These are phyloP conservation scores for Xylaria sp. DNA, from an alignment of 2,329 filamentous ascomycete species.

Conservation along the genomic window DNA sequence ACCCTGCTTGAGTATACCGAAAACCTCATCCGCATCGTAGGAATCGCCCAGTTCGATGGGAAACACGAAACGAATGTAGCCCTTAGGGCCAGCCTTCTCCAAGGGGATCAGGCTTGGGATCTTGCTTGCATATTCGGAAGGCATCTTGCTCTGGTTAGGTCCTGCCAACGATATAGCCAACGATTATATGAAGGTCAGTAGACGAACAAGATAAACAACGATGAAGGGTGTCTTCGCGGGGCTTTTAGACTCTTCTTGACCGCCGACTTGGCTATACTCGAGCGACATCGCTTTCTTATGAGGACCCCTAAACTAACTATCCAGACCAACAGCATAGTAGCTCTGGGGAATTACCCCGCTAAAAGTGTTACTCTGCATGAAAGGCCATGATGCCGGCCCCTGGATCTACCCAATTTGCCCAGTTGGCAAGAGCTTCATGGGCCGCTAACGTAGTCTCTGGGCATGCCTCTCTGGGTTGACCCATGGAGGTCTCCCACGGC, in stretches of 20 bases:
- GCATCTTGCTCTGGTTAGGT: constrained; percentile 34
- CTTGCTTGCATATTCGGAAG: constrained; percentile 37
- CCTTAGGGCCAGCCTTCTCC: constrained; percentile 52
- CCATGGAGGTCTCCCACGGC: constrained; percentile 8
- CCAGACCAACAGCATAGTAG: not conserved
- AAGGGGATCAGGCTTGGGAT: constrained; percentile 45
- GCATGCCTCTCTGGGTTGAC: constrained; percentile 2
- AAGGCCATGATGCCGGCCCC: constrained; percentile 8
- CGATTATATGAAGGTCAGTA: constrained; percentile 10
- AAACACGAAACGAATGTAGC: constrained; percentile 52
- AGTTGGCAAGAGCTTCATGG: constrained; percentile 15
- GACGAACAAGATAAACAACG: not conserved
- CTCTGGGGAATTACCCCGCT: constrained; percentile 20
- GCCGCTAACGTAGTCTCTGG: not conserved
- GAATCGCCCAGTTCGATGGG: constrained; percentile 49
- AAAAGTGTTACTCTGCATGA: constrained; percentile 26
- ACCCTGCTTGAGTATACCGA: constrained; percentile 46
- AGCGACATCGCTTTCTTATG: constrained; percentile 28
- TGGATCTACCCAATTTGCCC: constrained; percentile 10
- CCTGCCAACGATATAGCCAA: constrained; percentile 8
- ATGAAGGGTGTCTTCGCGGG: constrained; percentile 14
- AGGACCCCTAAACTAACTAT: constrained; percentile 1
- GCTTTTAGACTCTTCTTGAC: not conserved
- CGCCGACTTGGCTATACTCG: constrained; percentile 9
- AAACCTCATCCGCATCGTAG: constrained; percentile 47